Conservation (phyloP, 148 eudicot species). For the Gaultheria prostrata region DNA sequence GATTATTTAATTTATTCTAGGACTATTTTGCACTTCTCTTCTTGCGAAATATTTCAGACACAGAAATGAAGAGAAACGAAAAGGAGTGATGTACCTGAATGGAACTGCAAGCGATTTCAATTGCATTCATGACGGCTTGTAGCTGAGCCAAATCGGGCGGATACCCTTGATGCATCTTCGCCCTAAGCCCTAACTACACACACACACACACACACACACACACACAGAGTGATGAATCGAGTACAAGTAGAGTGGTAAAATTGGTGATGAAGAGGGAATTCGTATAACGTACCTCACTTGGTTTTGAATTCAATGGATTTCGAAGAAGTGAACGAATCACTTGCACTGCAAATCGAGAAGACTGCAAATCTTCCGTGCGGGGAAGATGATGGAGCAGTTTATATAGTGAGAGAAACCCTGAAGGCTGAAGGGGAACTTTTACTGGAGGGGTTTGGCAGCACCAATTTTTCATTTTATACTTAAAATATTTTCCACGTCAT, state of each 20-base stretch:
- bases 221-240: not conserved
- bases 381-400: too few species aligned
- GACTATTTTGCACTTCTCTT: not conserved
- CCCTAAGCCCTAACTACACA: not conserved
- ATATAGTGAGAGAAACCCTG: too few species aligned
- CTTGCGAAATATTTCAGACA: not conserved
- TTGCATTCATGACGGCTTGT: conserved; percentile 74
- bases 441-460: too few species aligned
- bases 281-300: not conserved
- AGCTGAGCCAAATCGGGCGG: conserved; percentile 59
- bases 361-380: not conserved
- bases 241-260: not conserved
- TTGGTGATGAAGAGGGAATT: not conserved
- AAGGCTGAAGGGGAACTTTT: too few species aligned
- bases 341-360: not conserved
- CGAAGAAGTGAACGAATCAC: not conserved
- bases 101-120: conserved; percentile 82
- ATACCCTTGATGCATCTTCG: conserved; percentile 33
- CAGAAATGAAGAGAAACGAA: not conserved
- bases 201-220: too few species aligned
- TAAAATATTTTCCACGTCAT: too few species aligned
- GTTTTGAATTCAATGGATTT: not conserved
- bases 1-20: not conserved
- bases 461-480: too few species aligned
- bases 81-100: conserved; percentile 64